Evolutionary conservation across 495 filamentous ascomycete species (phyloP), one percentile per base, ranked within the genome.

Genomic region (Podospora appendiculata): DNA sequence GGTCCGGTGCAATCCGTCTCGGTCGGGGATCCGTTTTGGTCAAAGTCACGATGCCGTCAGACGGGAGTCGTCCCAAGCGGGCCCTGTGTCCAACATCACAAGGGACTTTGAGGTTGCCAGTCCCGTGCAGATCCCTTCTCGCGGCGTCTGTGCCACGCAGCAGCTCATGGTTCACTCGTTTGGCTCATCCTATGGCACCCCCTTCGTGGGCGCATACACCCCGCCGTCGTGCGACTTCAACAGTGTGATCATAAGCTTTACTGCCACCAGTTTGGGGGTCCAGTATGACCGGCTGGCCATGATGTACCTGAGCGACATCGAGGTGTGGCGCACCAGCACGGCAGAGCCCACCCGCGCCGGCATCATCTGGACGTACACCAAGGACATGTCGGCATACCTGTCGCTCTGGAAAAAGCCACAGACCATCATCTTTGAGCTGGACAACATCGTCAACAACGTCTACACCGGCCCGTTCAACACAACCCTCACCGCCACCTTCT

Each of bases 281-380:
- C 25, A 25, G 5, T 25, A 25, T 25, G 25, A 25, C 25, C 25
- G 25, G 25, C 25, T 25, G 25, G 25, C 25, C 2, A 25, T 25
- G 25, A 25, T 25, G 25, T 25, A 25, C 25, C 25, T 25, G 2
- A 25, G 25, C 25, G 25, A 25, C 25, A 25, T 5, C 17, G 88
- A 92, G 64, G 74, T 93, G 0, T 90, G 83, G 68, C 74, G 88
- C n/a, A 91, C 88, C 8, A 89, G 85, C n/a, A 93, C 88, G 7
- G 87, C 87, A 0, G 87, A 92, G 69, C 88, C 88, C 6, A 88
- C 81, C 4, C 70, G 72, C 46, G 54, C 53, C 10, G 88, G 88
- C 3, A 89, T 90, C 32, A 53, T 56, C 35, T 77, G 73, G 81
- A 85, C 83, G 6, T 90, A 90, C 50, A 68, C 81, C 46, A 93